Evolutionary conservation across 495 filamentous ascomycete genomes (phyloP).

Genomic region (Parachaetomium inaequale): DNA sequence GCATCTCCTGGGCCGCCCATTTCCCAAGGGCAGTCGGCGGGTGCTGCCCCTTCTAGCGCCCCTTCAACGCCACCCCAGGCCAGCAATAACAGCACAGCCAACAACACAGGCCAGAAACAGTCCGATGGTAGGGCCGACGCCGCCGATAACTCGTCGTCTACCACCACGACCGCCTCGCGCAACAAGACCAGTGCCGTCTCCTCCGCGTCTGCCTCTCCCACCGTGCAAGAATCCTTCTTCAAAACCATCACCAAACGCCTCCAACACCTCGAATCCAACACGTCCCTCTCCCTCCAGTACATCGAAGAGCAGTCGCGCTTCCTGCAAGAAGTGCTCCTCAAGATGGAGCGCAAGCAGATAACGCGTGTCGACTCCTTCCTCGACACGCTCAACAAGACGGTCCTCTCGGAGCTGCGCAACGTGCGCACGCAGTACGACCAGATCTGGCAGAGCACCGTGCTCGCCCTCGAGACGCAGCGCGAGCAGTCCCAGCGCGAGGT

Average conservation of each 20-base stretch:
- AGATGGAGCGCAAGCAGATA: conserved; percentile 85
- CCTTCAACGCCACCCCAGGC: conserved; percentile 5
- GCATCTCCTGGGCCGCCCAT: conserved; percentile 8
- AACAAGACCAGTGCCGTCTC: conserved; percentile 46
- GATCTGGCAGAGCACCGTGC: conserved; percentile 90
- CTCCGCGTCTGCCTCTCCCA: conserved; percentile 64
- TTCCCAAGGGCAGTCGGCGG: conserved; percentile 14
- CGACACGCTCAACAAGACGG: conserved; percentile 77
- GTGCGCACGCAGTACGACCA: conserved; percentile 89
- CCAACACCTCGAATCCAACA: conserved; percentile 85
- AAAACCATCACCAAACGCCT: conserved; percentile 92
- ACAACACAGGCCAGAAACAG: conserved; percentile 11
- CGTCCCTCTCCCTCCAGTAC: conserved; percentile 88
- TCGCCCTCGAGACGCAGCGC: conserved; percentile 84
- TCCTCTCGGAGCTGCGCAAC: conserved; percentile 75
- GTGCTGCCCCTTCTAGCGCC: conserved; percentile 2
- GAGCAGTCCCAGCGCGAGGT: conserved; percentile 77
- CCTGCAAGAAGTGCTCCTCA: conserved; percentile 83
- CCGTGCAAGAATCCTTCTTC: conserved; percentile 95
- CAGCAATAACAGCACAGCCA: conserved; percentile 10
- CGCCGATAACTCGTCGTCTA: conserved; percentile 4
- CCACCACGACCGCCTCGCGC: conserved; percentile 27
- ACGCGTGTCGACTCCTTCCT: conserved; percentile 78
- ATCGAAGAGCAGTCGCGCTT: conserved; percentile 94
- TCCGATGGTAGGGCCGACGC: conserved; percentile 10